Evolutionary conservation across 2,329 filamentous ascomycete genomes (phyloP), one percentile per base, ranked within the genome.

Genomic region (Alternaria consortialis): DNA sequence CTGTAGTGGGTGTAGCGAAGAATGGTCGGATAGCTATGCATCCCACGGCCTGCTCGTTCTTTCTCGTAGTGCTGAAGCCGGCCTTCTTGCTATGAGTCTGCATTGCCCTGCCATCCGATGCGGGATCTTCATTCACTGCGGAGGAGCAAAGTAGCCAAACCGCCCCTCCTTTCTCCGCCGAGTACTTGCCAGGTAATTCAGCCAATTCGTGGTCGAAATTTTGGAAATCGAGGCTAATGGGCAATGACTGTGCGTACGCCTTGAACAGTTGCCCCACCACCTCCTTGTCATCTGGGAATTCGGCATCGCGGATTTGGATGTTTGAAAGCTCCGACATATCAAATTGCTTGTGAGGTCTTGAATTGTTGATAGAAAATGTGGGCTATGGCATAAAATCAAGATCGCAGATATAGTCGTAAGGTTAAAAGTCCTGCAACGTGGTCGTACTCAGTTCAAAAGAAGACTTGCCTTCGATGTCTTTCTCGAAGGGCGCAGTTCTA

Each of bases 191-290:
- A 0, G 87, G 86, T 15, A 89, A 74, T 8, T 72, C 77, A 7
- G 80, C 75, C 20, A 89, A 77, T 70, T 89, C 87, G 9, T 78
- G 69, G 9, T 79, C 69, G 74, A 87, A 88, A 60, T 81, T 78
- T 72, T 89, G 86, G 68, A 86, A 89, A 11, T 80, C 79, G 36
- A 88, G 84, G 65, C 87, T 85, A 53, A 88, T 80, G 20, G 79
- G 78, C 1, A 88, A 77, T 2, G 81, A 79, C 23, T 70, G 52
- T 7, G 79, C 76, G 65, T 82, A 82, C 39, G 70, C 75, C 43
- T 70, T 68, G 66, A 83, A 83, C 23, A 83, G 73, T 15, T 52
- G 42, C 12, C 55, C 64, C 20, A 76, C 78, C 17, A 74, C 74
- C 23, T 70, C 53, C 25, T 82, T 68, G 58, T 87, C 84, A 40